Base-by-base conservation (phyloP, 176 grass and related monocot species). In the Saccharum officinarum region DNA sequence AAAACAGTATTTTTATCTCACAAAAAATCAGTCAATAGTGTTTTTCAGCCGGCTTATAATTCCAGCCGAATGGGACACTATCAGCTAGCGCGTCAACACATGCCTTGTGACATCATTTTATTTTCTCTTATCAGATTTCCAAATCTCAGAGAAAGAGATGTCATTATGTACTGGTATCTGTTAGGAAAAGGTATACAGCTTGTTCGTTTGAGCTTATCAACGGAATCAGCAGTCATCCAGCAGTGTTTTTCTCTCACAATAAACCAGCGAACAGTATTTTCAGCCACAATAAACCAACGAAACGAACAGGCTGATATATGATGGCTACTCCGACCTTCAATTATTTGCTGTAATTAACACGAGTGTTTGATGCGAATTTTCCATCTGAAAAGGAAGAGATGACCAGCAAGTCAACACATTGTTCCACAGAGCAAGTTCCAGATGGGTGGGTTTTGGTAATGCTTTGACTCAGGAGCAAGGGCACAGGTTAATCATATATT, bases 371-470 rank as follows among this genome's bases (percentile, higher is more conserved):
- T 55, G 41, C 37, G 59, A 39, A 59, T 22, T 59, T 36, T 60
- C 36, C 34, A 28, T 38, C 46, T 13, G 6, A 30, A 47, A 47
- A 41, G 42, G 12, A 67, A 65, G 3, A 40, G 57, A 65, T 38
- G 15, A 37, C 8, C 54, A 80, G 42, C 42, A 62, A 40, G 2
- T 60, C 76, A 44, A 55, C 23, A 16, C 15, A 49, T 61, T 16
- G 14, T 25, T 76, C 61, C 54, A 76, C 20, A 12, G 23, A 65
- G 46, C 70, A 69, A 44, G 25, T 38, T 87, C 61, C 79, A 60
- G 18, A 9, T 16, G 10, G 36, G 66, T 47, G 60, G 14, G 33
- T 71, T 64, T 64, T 23, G 39, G n/a, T 57, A n/a, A 34, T 82
- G 47, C 38, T 75, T 79, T 79, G 44, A 79, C 64, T 15, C 37